phyloP scores from a whole-genome alignment of 768 basidiomycete genomes.

The Chlorophyllum brunneum region DNA sequence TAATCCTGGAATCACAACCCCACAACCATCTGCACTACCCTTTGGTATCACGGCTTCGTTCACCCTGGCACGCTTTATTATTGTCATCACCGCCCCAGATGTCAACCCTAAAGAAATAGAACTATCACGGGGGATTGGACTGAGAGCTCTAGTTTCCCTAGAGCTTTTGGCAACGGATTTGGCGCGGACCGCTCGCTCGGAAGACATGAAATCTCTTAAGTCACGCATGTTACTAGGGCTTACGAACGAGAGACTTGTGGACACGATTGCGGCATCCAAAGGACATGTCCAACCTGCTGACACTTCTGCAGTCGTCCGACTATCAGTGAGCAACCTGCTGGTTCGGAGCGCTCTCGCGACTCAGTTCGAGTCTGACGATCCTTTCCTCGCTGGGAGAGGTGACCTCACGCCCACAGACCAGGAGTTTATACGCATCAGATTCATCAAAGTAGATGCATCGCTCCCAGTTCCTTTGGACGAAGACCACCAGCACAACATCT shows the following conservation, averaged over 20 bases:
- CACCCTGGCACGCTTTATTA: slow-evolving; percentile 56
- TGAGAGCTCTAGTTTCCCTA: slow-evolving; percentile 48
- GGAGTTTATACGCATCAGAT: slow-evolving; percentile 42
- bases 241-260: slow-evolving; percentile 44
- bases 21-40: slow-evolving; percentile 32
- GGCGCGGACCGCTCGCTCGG: slow-evolving; percentile 33
- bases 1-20: not conserved
- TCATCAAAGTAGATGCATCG: slow-evolving; percentile 23
- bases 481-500: slow-evolving; percentile 31
- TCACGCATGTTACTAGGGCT: slow-evolving; percentile 53
- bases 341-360: slow-evolving; percentile 66
- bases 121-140: slow-evolving; percentile 65
- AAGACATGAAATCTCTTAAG: slow-evolving; percentile 33
- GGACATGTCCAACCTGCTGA: slow-evolving; percentile 27
- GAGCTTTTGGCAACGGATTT: slow-evolving; percentile 52
- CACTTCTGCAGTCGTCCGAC: slow-evolving; percentile 37
- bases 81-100: slow-evolving; percentile 76
- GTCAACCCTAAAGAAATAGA: slow-evolving; percentile 70
- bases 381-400: slow-evolving; percentile 51
- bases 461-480: slow-evolving; percentile 21
- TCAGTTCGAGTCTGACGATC: slow-evolving; percentile 64
- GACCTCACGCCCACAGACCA: slow-evolving; percentile 37
- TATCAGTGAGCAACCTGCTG: slow-evolving; percentile 44
- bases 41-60: slow-evolving; percentile 53
- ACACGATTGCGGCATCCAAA: slow-evolving; percentile 40